Percentiles rank a stretch among this genome's conserved stretches.
phyloP scores from a whole-genome alignment of 2,329 filamentous ascomycete species.

The Verticillium zaregamsianum region DNA sequence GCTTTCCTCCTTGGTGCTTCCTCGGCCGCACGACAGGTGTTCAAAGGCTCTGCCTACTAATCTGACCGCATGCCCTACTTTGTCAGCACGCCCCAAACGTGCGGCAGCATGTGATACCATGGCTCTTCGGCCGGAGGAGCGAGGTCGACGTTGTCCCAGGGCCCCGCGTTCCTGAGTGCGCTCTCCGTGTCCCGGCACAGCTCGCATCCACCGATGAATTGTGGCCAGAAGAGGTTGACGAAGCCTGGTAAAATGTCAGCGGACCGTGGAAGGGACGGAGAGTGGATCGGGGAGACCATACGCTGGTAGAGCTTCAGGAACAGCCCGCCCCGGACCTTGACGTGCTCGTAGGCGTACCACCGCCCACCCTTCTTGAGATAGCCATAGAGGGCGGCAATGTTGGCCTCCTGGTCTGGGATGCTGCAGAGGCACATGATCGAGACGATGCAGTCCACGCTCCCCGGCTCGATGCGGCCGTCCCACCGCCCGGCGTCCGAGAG shows the following conservation, averaged over 20 bases:
- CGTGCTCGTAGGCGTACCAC: slow-evolving; percentile 63
- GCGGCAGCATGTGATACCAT: slow-evolving; percentile 40
- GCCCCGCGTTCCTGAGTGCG: slow-evolving; percentile 42
- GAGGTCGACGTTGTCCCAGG: slow-evolving; percentile 47
- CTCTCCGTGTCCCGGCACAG: slow-evolving; percentile 44
- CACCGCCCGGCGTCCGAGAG: slow-evolving; percentile 37
- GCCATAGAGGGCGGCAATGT: slow-evolving; percentile 51
- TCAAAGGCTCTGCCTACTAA: background rate
- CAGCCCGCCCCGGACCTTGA: slow-evolving; percentile 34
- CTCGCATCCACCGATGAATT: slow-evolving; percentile 46
- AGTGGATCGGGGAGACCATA: slow-evolving; percentile 25
- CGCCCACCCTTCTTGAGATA: slow-evolving; percentile 57
- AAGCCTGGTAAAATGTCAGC: slow-evolving; percentile 29
- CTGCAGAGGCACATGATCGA: slow-evolving; percentile 59
- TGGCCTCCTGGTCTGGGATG: slow-evolving; percentile 55
- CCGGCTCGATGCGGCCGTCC: slow-evolving; percentile 43
- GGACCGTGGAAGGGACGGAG: background rate
- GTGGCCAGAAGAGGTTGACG: slow-evolving; percentile 49
- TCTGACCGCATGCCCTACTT: slow-evolving; percentile 30
- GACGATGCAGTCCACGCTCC: slow-evolving; percentile 55
- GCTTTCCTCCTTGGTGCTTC: background rate
- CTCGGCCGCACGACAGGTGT: background rate
- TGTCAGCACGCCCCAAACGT: slow-evolving; percentile 47
- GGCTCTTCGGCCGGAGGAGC: slow-evolving; percentile 32
- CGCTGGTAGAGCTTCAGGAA: slow-evolving; percentile 45